A percentile compares a stretch with the other conserved stretches of the same genome.
phyloP scores from a whole-genome alignment of 371 early-diverging fungal genomes.

The Chytridium lagenaria region DNA sequence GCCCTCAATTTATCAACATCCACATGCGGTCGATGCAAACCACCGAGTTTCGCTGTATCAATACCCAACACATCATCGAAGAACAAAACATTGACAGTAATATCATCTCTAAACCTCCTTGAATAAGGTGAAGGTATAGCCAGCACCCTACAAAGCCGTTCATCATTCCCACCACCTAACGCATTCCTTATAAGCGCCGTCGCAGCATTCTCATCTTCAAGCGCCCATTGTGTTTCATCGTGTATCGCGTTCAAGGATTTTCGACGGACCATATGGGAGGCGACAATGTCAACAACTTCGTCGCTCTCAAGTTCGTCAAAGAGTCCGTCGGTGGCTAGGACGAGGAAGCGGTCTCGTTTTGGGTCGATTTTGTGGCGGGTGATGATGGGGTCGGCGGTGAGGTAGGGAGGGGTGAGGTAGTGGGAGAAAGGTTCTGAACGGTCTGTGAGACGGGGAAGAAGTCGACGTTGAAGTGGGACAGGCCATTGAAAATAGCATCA shows the following conservation, averaged over 20 bases:
- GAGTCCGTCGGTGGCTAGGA: constrained; percentile 92
- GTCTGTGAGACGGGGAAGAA: constrained; percentile 43
- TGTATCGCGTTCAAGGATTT: neutral
- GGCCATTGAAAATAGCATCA: constrained; percentile 54
- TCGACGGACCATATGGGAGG: constrained; percentile 28
- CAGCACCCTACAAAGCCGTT: constrained; percentile 47
- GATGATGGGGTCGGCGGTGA: constrained; percentile 89
- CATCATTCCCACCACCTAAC: constrained; percentile 62
- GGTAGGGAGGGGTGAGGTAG: constrained; percentile 89
- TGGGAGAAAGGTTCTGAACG: constrained; percentile 65
- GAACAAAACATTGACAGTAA: constrained; percentile 88
- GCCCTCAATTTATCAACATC: neutral
- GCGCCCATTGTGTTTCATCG: constrained; percentile 23
- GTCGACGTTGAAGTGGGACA: constrained; percentile 1
- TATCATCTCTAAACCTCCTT: constrained; percentile 91
- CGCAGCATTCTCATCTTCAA: constrained; percentile 75
- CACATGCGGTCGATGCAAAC: constrained; percentile 3
- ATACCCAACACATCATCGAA: constrained; percentile 47
- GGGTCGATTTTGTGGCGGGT: constrained; percentile 66
- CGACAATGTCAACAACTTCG: constrained; percentile 64
- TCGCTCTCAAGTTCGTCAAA: constrained; percentile 85
- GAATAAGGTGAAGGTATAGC: constrained; percentile 64
- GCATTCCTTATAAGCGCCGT: constrained; percentile 87
- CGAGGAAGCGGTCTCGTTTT: constrained; percentile 74
- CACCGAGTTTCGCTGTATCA: too few species aligned